Evolutionary conservation across 768 basidiomycete species (phyloP), one percentile per base, ranked within the genome.

Genomic region (Kwoniella mangroviensis): DNA sequence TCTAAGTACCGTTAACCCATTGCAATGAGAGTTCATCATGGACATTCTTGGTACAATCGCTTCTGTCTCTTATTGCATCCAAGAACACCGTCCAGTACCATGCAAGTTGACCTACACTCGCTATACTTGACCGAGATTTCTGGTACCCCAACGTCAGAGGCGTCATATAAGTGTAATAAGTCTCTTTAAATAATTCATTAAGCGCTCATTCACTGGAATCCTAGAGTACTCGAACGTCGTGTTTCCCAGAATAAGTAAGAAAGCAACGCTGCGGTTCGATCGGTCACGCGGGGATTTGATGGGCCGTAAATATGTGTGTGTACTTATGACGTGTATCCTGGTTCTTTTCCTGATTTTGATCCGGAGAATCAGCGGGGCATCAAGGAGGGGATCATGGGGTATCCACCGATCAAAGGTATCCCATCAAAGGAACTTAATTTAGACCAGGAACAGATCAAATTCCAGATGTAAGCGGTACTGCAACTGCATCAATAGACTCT

Each of bases 311-410:
- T 49, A 15, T 19, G 45, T 3, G 45, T 26, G 0, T 57, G 56
- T 28, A 3, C 40, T 13, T 34, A 57, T 13, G 56, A 28, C 26
- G 56, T 26, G n/a, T 26, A 9, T 28, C n/a, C 2, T 60, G 34
- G n/a, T n/a, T 7, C 6, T n/a, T 60, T 7, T 17, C 41, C 34
- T 60, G 17, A 42, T 21, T 45, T 60, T 24, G 28, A 60, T 42
- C 41, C 19, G 56, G 56, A 57, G 45, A 60, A 26, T 42, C 58
- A 60, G 58, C 58, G 58, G 58, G 58, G 58, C 58, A 60, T 41
- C 15, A 60, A 19, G 26, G 41, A 19, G 22, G 2, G 19, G 19
- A 7, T 43, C 34, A 43, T 60, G 41, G 41, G 58, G 58, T 41
- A 43, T 43, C 58, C 34, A 60, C 41, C 34, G 11, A 58, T 17